Base-by-base conservation (phyloP, 495 filamentous ascomycete species). In the Talaromyces proteolyticus region DNA sequence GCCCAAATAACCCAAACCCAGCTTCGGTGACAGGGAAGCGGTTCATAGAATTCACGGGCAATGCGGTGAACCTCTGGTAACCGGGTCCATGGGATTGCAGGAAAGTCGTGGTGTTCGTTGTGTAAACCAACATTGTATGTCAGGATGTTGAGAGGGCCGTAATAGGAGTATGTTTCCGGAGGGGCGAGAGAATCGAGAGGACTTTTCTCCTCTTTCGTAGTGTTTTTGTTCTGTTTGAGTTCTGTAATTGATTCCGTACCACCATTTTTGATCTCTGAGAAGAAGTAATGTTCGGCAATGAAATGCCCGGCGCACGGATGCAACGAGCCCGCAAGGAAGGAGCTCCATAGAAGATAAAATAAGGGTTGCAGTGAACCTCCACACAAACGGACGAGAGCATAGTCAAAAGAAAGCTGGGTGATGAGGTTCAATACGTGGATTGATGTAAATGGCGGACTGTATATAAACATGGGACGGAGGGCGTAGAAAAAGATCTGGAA, bases 401-500 rank as follows among this genome's bases (percentile, higher is more conserved):
- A 73, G 72, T 99, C 90, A 72, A 99, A 95, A 51, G 67, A 57
- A 5, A 93, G 50, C 65, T 99, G 91, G 4, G 75, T 73, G 54
- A 71, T 55, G 12, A 97, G 71, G 72, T 99, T 99, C 57, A 89
- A 60, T 44, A 82, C 67, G 69, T 96, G 92, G 49, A 96, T 82
- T 60, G 72, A 77, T 44, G 94, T 97, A 64, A 97, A 79, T 20
- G 91, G 89, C 2, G 96, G 76, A 57, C 83, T 79, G 75, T 94
- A 94, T 56, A 99, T 79, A 71, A 91, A 85, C 86, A 96, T 94
- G 46, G 94, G 94, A 4, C 94, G 89, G n/a, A 99, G 61, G 61
- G 94, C 94, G 77, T 99, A 99, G 81, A 99, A 99, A 62, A 99
- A 75, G 65, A 99, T 96, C 69, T 99, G 94, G 74, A 96, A 97